phyloP scores from a whole-genome alignment of 371 early-diverging fungal genomes.

The Mortierella sp. region DNA sequence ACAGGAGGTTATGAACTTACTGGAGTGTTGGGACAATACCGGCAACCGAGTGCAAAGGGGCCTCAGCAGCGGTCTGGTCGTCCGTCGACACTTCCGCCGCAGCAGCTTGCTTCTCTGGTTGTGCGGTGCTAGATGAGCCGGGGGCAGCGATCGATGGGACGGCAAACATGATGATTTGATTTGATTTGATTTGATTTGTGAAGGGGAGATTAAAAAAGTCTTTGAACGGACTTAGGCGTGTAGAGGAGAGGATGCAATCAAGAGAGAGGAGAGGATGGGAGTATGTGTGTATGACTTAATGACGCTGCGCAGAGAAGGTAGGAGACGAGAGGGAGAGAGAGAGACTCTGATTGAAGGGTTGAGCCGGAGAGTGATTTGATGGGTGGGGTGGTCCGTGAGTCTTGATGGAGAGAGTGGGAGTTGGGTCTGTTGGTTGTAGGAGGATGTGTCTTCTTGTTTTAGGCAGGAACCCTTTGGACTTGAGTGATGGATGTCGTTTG shows the following conservation, averaged over 20 bases:
- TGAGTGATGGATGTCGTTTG: constrained; percentile 4
- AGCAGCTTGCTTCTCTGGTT: constrained; percentile 28
- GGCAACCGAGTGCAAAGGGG: constrained; percentile 71
- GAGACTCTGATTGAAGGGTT: neutral
- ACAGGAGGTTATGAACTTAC: constrained; percentile 68
- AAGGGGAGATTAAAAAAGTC: neutral
- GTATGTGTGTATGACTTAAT: neutral
- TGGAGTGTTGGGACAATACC: constrained; percentile 90
- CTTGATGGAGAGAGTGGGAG: neutral
- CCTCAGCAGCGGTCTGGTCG: constrained; percentile 57
- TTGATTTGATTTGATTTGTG: neutral
- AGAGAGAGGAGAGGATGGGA: neutral
- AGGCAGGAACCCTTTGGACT: constrained; percentile 22
- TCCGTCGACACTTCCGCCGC: constrained; percentile 46
- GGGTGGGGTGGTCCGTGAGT: neutral
- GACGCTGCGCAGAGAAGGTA: constrained; percentile 1
- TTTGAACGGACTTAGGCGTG: neutral
- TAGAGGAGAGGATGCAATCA: neutral
- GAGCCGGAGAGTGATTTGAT: neutral
- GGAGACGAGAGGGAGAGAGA: neutral
- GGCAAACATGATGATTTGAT: constrained; percentile 46
- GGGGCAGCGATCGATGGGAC: constrained; percentile 47
- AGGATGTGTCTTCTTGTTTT: neutral
- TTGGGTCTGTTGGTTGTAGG: neutral
- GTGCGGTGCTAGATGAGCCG: constrained; percentile 35